These are phyloP conservation scores for Fraxinus cuspidata DNA, from an alignment of 257 asterid genomes.

Conservation along the genomic window DNA sequence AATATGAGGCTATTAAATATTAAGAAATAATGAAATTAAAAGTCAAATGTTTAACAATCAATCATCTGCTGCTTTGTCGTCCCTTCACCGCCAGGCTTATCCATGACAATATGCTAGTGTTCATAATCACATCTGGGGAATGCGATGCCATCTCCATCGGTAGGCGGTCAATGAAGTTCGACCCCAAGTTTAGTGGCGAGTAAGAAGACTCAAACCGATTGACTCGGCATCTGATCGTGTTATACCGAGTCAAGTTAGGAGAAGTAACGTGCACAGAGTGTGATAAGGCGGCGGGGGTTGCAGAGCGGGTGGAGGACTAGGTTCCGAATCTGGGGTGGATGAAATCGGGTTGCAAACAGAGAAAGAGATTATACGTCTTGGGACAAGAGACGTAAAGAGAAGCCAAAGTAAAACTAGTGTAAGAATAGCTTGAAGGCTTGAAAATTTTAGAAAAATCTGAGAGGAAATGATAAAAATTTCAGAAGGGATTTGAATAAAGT, in stretches of 20 bases:
- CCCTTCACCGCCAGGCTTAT: conserved; percentile 96
- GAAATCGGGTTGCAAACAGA: conserved; percentile 46
- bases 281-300: conserved; percentile 24
- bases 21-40: neutral
- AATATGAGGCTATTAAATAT: neutral
- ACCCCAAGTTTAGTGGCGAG: conserved; percentile 82
- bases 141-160: conserved; percentile 94
- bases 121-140: conserved; percentile 95
- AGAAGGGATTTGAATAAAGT: too few relatives aligned
- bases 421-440: too few relatives aligned
- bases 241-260: conserved; percentile 38
- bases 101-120: conserved; percentile 98
- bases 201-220: conserved; percentile 73
- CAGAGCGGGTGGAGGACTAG: conserved; percentile 38
- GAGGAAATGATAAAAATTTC: too few relatives aligned
- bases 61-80: conserved; percentile 90
- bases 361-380: conserved; percentile 49
- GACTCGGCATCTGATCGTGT: conserved; percentile 60
- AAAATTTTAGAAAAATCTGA: too few relatives aligned
- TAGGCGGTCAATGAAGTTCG: conserved; percentile 79
- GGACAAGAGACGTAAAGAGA: conserved; percentile 15
- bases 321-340: conserved; percentile 26
- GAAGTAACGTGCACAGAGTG: conserved; percentile 27
- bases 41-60: conserved; percentile 67
- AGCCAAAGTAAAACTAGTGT: too few relatives aligned